Base-by-base conservation (phyloP, 768 basidiomycete genomes). In the Cytidiella melzeri region DNA sequence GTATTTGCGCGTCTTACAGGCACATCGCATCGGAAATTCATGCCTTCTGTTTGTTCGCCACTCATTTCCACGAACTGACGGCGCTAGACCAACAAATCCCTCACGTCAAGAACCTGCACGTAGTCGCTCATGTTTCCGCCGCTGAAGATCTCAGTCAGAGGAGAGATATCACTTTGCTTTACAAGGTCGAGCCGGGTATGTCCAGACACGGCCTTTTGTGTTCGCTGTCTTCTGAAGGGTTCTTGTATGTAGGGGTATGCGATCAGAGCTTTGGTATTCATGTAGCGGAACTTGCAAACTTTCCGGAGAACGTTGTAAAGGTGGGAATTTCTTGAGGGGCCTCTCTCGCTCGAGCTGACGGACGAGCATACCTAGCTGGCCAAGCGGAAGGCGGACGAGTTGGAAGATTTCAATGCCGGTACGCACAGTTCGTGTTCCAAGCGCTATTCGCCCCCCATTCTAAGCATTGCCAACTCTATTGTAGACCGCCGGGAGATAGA, bases 251-350 rank as follows among this genome's bases (percentile, higher is more conserved):
- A 91, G 91, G 92, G 12, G 77, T 96, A 19, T 92, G 90, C 40
- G 95, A 98, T 63, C 95, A 97, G 67, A 95, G 92, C 62, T 98
- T 97, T 61, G 96, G 95, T 67, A 98, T 99, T 24, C 93, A 98
- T 58, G 96, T 99, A 13, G 96, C 96, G 0, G 79, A 92, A 63
- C 73, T 98, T n/a, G 95, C 95, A 3, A 94, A 97, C 66, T 99
- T 99, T 67, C 96, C 96, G 0, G 89, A 94, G 52, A 87, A 83
- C 55, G 94, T 98, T 10, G 79, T 98, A 52, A 90, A 87, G 74
- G 87, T 89, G 43, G 50, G 73, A 19, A 6, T 7, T 28, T 13
- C 13, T 23, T 24, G 7, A 23, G n/a, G n/a, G 40, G 9, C n/a
- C 18, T 27, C 13, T 45, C 12, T 39, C 41, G 13, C 15, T 23